Conservation (phyloP, 768 basidiomycete genomes). For the Russula brevipes region DNA sequence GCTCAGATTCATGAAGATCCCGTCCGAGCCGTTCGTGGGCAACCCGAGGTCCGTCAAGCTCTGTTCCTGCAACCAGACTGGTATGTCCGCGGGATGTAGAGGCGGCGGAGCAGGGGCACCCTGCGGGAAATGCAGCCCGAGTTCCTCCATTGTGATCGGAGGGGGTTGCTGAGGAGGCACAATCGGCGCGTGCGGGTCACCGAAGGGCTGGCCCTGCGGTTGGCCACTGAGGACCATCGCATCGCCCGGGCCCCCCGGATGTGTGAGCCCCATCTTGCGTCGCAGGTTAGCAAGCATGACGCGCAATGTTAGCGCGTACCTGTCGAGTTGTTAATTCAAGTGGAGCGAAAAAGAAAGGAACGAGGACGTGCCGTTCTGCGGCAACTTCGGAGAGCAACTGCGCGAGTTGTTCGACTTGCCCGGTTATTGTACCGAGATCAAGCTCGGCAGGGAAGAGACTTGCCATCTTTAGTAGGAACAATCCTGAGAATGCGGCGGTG, state of each 20-base stretch:
- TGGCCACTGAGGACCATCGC: conserved; percentile 47
- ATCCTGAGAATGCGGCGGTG: conserved; percentile 84
- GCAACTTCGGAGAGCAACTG: conserved; percentile 89
- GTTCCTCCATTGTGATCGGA: conserved; percentile 80
- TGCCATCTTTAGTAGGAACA: conserved; percentile 93
- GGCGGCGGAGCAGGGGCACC: conserved; percentile 43
- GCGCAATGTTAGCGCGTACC: conserved; percentile 84
- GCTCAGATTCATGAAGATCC: conserved; percentile 75
- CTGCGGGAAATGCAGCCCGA: conserved; percentile 70
- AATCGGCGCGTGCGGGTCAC: conserved; percentile 47
- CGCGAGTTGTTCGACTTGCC: conserved; percentile 86
- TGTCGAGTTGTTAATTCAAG: conserved; percentile 29
- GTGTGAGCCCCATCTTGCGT: conserved; percentile 70
- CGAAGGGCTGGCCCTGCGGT: conserved; percentile 39
- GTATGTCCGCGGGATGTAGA: conserved; percentile 77
- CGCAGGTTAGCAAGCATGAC: conserved; percentile 92
- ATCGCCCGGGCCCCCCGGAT: conserved; percentile 18
- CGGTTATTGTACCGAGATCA: conserved; percentile 68
- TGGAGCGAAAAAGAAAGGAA: neutral
- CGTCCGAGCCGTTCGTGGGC: conserved; percentile 88
- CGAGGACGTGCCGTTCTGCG: conserved; percentile 62
- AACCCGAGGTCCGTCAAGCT: conserved; percentile 85
- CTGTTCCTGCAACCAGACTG: conserved; percentile 93
- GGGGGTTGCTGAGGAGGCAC: conserved; percentile 27
- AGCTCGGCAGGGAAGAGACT: conserved; percentile 85